Evolutionary conservation across 768 basidiomycete species (phyloP), one percentile per base, ranked within the genome.

Genomic region (Mycena capillaripes): DNA sequence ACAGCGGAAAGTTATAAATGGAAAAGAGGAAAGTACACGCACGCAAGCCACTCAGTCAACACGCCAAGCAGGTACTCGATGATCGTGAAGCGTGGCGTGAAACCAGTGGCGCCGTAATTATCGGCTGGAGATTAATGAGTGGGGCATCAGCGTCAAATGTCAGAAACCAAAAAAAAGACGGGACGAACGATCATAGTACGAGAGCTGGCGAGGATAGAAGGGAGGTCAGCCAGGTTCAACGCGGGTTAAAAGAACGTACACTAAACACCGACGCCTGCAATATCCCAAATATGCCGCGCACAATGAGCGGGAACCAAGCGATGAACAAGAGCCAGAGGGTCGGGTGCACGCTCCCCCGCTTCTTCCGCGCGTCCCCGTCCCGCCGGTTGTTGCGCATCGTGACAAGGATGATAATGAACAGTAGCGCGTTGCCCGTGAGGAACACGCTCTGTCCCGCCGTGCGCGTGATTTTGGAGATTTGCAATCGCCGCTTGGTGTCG

Each of bases 221-320:
- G 19, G 23, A 32, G 2, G 48, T 58, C 25, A 29, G 25, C 9
- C 16, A 23, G 5, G 23, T 21, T 12, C 10, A 11, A 42, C 16
- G 19, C 14, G 17, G 7, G 19, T 17, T 44, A 7, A 11, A 44
- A 44, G 42, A 14, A 23, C 46, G 12, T 58, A 67, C 63, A 3
- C 36, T 32, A 42, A 63, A 74, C 1, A 66, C 48, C 6, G 44
- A 21, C 6, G 30, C 27, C 32, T 76, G 76, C 7, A 84, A 63
- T 14, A 82, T 77, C 4, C 82, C 81, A 53, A 82, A 84, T 11
- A 79, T 59, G 32, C 83, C 83, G 12, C 83, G 80, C 19, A 81
- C 76, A 59, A 82, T 77, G 27, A 84, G 77, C 30, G 81, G 77
- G 38, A 81, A 79, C 81, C 81, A 83, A 5, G 78, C 72, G n/a